These are phyloP conservation scores for Saccharum officinarum DNA, from an alignment of 176 grass and related monocot species.

Conservation along the genomic window DNA sequence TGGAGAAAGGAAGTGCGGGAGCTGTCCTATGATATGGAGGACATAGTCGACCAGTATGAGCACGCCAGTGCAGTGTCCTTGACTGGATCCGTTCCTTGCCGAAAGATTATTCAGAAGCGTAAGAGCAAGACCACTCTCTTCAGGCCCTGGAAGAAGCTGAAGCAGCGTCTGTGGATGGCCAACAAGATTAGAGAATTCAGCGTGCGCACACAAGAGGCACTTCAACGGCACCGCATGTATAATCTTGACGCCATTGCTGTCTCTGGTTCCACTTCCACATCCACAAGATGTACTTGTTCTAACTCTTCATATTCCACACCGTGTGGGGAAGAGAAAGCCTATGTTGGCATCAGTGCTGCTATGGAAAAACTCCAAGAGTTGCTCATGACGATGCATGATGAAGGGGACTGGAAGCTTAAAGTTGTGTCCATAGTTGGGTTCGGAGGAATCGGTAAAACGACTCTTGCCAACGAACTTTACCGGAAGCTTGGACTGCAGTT, in stretches of 20 bases:
- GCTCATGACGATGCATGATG: background rate
- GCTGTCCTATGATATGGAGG: constrained; percentile 27
- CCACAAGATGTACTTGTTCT: no score
- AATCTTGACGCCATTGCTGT: background rate
- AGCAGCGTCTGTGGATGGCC: constrained; percentile 31
- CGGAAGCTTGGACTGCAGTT: no score
- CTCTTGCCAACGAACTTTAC: no score
- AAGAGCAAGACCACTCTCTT: background rate
- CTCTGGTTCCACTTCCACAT: background rate
- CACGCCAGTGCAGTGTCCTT: no score
- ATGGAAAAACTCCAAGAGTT: constrained; percentile 2
- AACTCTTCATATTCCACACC: background rate
- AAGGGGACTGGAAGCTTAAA: background rate
- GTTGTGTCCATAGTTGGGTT: no score
- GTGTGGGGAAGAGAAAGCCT: background rate
- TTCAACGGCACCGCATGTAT: background rate
- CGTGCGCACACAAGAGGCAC: background rate
- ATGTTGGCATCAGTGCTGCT: background rate
- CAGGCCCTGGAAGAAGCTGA: background rate
- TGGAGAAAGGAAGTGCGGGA: constrained; percentile 34
- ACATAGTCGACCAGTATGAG: constrained; percentile 1
- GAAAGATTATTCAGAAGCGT: background rate
- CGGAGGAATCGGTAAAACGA: no score
- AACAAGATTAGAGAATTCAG: constrained; percentile 46
- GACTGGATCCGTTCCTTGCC: background rate